phyloP scores from a whole-genome alignment of 2,329 filamentous ascomycete species.

The Trematosphaeria pertusa region DNA sequence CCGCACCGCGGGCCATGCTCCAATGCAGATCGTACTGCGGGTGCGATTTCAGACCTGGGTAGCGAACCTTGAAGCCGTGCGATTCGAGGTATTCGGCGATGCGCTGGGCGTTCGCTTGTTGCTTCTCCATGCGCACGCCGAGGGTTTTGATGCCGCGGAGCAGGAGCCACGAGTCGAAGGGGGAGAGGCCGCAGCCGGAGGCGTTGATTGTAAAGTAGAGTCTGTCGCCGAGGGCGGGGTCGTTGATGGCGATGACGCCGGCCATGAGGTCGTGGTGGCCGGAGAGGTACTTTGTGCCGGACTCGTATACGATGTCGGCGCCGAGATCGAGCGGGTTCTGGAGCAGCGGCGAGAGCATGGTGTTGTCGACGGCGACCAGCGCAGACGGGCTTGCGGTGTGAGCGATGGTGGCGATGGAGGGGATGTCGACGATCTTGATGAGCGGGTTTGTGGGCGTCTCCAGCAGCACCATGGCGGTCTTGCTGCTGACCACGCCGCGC shows the following conservation, averaged over 20 bases:
- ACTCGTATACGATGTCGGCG: constrained; percentile 96
- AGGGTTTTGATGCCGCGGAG: constrained; percentile 96
- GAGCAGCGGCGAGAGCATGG: constrained; percentile 96
- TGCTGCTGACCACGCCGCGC: constrained; percentile 70
- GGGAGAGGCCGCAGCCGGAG: constrained; percentile 90
- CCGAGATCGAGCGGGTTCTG: constrained; percentile 93
- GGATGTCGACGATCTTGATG: constrained; percentile 96
- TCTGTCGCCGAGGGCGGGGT: constrained; percentile 79
- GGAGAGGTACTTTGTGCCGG: constrained; percentile 95
- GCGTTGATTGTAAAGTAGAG: constrained; percentile 98
- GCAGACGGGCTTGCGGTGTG: constrained; percentile 81
- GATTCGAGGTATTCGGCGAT: constrained; percentile 92
- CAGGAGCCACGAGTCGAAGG: constrained; percentile 94
- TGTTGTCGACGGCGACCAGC: constrained; percentile 94
- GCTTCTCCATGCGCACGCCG: constrained; percentile 98
- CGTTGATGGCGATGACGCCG: constrained; percentile 91
- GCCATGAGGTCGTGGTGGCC: constrained; percentile 99
- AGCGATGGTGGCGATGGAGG: constrained; percentile 75
- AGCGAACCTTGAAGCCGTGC: constrained; percentile 92
- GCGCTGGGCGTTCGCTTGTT: constrained; percentile 87
- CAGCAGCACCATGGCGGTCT: constrained; percentile 93
- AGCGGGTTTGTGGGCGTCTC: constrained; percentile 97
- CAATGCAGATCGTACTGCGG: constrained; percentile 96
- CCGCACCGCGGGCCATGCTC: constrained; percentile 92
- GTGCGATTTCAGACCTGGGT: constrained; percentile 91